These are phyloP conservation scores for Alternaria sp. DNA, from an alignment of 2,329 filamentous ascomycete genomes.

Conservation along the genomic window DNA sequence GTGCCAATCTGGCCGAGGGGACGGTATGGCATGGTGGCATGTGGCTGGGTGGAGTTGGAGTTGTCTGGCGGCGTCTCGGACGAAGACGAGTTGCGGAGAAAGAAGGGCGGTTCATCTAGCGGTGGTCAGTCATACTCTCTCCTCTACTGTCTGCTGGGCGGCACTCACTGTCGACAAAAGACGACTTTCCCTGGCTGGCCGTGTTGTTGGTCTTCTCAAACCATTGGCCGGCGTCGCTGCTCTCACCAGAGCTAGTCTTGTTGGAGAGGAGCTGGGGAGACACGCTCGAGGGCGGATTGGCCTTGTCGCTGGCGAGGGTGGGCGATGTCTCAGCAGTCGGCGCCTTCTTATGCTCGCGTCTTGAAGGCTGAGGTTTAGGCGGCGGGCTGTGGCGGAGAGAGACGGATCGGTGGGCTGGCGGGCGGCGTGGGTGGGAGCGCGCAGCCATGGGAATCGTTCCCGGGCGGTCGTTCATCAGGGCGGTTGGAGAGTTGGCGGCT, in stretches of 20 bases:
- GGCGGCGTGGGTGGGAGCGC: slow-evolving; percentile 48
- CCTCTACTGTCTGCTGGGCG: background rate
- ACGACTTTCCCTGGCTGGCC: slow-evolving; percentile 45
- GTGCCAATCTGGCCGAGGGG: slow-evolving; percentile 51
- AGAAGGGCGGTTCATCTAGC: slow-evolving; percentile 55
- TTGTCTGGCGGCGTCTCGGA: slow-evolving; percentile 51
- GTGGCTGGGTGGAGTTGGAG: slow-evolving; percentile 16
- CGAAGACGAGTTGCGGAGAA: slow-evolving; percentile 55
- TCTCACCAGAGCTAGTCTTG: slow-evolving; percentile 57
- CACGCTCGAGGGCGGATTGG: slow-evolving; percentile 51
- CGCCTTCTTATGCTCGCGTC: slow-evolving; percentile 5
- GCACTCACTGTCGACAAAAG: slow-evolving; percentile 52
- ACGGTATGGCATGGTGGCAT: slow-evolving; percentile 35
- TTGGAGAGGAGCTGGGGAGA: slow-evolving; percentile 40
- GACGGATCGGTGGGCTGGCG: slow-evolving; percentile 54
- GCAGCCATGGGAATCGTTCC: slow-evolving; percentile 21
- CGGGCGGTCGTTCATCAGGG: slow-evolving; percentile 32
- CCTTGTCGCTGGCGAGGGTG: slow-evolving; percentile 41
- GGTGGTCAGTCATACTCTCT: slow-evolving; percentile 5
- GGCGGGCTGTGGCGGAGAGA: slow-evolving; percentile 53
- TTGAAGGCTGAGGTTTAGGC: background rate
- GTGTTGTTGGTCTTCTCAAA: slow-evolving; percentile 60
- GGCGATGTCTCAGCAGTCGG: slow-evolving; percentile 29
- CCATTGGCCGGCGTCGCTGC: slow-evolving; percentile 60
- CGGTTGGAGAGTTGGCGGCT: slow-evolving; percentile 6